Evolutionary conservation across 2,329 filamentous ascomycete species (phyloP).

Genomic region (Cladosporium sp.): DNA sequence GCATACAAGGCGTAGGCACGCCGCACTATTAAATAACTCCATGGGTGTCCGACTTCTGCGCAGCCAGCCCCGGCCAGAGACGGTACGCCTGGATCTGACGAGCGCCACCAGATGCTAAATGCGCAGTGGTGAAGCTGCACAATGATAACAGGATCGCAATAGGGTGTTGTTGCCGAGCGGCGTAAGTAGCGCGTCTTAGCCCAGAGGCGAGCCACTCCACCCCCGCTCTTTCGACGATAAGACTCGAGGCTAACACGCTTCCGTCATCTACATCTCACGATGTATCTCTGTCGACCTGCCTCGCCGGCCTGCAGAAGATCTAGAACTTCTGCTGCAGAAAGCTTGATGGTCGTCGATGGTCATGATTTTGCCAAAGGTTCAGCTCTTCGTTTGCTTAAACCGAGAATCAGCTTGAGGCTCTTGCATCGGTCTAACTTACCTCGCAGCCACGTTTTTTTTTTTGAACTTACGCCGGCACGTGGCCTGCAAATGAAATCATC

Average conservation of each 20-base stretch:
- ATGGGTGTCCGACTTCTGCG: neutral
- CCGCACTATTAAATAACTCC: neutral
- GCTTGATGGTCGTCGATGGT: too few species aligned
- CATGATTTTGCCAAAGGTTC: too few species aligned
- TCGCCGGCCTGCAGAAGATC: neutral
- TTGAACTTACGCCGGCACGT: too few species aligned
- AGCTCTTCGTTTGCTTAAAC: neutral
- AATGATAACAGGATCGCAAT: neutral
- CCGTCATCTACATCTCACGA: neutral
- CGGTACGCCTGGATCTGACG: neutral
- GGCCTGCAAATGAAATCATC: too few species aligned
- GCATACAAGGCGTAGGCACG: neutral
- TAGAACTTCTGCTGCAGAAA: constrained; percentile 8
- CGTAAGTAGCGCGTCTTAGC: constrained; percentile 1
- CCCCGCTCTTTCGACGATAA: neutral
- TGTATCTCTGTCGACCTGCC: neutral
- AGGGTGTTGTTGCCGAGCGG: neutral
- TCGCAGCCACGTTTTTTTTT: too few species aligned
- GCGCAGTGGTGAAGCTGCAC: neutral
- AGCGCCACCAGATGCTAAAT: neutral
- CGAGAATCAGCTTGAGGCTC: neutral
- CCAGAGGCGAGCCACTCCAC: neutral
- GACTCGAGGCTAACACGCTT: neutral
- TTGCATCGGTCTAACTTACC: too few species aligned
- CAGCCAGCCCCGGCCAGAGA: neutral